Percentiles rank a stretch among this genome's conserved stretches.
phyloP scores from a whole-genome alignment of 2,329 filamentous ascomycete genomes.

The Pseudodiploospora longispora region DNA sequence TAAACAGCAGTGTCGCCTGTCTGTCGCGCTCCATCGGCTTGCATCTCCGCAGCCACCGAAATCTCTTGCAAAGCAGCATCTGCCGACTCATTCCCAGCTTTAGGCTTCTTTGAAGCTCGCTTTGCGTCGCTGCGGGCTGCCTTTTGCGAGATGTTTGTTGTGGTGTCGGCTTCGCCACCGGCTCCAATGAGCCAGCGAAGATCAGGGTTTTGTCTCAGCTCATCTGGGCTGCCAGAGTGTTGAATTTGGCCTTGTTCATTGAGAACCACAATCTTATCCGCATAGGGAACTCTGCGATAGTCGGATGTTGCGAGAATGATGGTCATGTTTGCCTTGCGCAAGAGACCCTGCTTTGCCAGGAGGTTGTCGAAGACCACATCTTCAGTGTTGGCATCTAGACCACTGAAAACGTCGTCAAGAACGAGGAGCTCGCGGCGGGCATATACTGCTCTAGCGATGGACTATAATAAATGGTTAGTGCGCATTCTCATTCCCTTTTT shows the following conservation, averaged over 20 bases:
- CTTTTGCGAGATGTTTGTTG: too few relatives aligned
- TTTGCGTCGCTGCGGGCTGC: too few relatives aligned
- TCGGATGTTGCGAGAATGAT: slow-evolving; percentile 8
- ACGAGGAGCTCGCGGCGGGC: slow-evolving; percentile 12
- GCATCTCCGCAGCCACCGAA: too few relatives aligned
- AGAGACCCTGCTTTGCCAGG: slow-evolving; percentile 10
- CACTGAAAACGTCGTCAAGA: slow-evolving; percentile 21
- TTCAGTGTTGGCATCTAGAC: slow-evolving; percentile 16
- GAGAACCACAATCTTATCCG: background rate
- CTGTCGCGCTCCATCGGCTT: background rate
- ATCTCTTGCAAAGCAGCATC: too few relatives aligned
- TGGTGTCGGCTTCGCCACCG: too few relatives aligned
- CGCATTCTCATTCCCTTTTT: background rate
- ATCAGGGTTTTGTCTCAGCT: too few relatives aligned
- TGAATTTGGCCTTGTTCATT: background rate
- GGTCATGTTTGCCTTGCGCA: slow-evolving; percentile 10
- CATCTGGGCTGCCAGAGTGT: slow-evolving; percentile 41
- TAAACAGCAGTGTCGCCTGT: slow-evolving; percentile 10
- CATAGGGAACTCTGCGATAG: slow-evolving; percentile 1
- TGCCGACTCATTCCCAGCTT: too few relatives aligned
- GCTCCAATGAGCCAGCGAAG: too few relatives aligned
- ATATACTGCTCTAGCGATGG: slow-evolving; percentile 19
- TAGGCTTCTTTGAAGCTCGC: too few relatives aligned
- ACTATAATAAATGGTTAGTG: slow-evolving; percentile 2
- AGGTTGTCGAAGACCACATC: slow-evolving; percentile 12